Conservation (phyloP, 495 filamentous ascomycete species). For the Jackrogersella minutella region DNA sequence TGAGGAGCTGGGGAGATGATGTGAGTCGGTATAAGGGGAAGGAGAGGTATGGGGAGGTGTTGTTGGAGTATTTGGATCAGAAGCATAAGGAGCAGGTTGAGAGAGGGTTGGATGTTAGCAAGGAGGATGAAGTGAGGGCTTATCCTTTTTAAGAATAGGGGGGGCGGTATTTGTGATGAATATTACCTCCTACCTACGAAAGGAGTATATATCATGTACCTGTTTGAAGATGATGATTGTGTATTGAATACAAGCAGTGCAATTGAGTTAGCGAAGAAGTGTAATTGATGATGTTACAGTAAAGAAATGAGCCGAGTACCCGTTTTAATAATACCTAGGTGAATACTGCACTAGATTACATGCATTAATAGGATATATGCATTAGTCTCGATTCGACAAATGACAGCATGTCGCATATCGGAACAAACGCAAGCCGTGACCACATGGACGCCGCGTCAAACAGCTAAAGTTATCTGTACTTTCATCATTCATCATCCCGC, state of each 20-base stretch:
- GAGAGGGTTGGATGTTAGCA: conserved; percentile 66
- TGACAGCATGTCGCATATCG: conserved; percentile 30
- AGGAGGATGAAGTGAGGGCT: conserved; percentile 64
- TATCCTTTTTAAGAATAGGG: conserved; percentile 36
- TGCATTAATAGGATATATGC: background rate
- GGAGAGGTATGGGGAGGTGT: conserved; percentile 77
- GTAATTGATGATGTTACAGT: no score
- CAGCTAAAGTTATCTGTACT: background rate
- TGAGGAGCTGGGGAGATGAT: conserved; percentile 88
- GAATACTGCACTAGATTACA: background rate
- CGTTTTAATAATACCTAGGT: background rate
- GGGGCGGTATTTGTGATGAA: background rate
- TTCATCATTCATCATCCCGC: conserved; percentile 15
- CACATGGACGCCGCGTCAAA: background rate
- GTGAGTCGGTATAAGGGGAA: conserved; percentile 85
- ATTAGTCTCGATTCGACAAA: conserved; percentile 8
- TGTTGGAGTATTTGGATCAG: conserved; percentile 83
- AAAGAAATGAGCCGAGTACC: no score
- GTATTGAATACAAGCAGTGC: no score
- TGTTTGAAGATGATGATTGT: no score
- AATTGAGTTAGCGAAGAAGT: no score
- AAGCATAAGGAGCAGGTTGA: conserved; percentile 81
- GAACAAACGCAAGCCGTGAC: conserved; percentile 20
- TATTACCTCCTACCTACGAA: background rate
- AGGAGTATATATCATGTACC: background rate